These are phyloP conservation scores for Kwoniella newhampshirensis DNA, from an alignment of 768 basidiomycete species.

Conservation along the genomic window DNA sequence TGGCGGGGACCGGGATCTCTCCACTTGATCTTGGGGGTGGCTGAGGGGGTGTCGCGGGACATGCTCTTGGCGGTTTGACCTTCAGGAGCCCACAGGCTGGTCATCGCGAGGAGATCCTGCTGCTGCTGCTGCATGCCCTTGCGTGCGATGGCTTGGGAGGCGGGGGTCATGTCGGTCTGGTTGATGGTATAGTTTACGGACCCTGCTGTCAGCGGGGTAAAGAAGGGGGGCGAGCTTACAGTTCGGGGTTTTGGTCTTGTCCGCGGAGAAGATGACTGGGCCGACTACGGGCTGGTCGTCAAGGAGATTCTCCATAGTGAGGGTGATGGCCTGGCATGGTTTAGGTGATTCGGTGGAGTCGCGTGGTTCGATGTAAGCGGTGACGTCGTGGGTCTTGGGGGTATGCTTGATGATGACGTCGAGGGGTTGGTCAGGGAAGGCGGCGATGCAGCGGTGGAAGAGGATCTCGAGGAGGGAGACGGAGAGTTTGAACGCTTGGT, in stretches of 20 bases:
- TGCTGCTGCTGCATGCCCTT: conserved; percentile 10
- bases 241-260: conserved; percentile 23
- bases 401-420: conserved; percentile 59
- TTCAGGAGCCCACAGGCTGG: conserved; percentile 31
- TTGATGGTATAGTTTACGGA: conserved; percentile 62
- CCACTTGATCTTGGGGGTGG: conserved; percentile 22
- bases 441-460: conserved; percentile 60
- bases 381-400: conserved; percentile 65
- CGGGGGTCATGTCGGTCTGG: conserved; percentile 12
- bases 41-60: conserved; percentile 5
- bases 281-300: conserved; percentile 55
- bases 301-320: conserved; percentile 59
- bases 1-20: conserved; percentile 27
- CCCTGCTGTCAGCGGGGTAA: conserved; percentile 58
- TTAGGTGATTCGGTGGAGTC: not conserved
- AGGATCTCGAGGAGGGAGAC: conserved; percentile 69
- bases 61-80: conserved; percentile 33
- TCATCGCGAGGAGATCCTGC: conserved; percentile 31
- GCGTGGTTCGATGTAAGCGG: conserved; percentile 68
- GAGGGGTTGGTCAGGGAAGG: conserved; percentile 60
- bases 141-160: conserved; percentile 16
- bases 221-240: conserved; percentile 43
- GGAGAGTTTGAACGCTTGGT: conserved; percentile 73
- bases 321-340: conserved; percentile 54
- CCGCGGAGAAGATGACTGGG: conserved; percentile 52